phyloP scores from a whole-genome alignment of 2,329 filamentous ascomycete species.

The Colletotrichum tabaci region DNA sequence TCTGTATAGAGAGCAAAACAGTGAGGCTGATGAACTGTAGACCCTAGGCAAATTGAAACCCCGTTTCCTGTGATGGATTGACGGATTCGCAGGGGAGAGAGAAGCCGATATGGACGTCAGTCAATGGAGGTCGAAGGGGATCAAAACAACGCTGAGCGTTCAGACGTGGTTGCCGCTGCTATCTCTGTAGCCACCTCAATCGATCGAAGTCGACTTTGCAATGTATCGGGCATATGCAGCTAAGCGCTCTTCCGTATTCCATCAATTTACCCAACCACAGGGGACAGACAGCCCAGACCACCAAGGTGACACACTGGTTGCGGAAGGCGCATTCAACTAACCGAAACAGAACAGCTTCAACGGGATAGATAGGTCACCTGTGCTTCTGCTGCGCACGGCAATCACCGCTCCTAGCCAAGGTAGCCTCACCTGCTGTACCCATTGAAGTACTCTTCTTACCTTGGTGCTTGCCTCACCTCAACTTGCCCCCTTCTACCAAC shows the following conservation, averaged over 20 bases:
- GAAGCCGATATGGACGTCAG: slow-evolving; percentile 16
- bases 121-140: slow-evolving; percentile 13
- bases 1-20: slow-evolving; percentile 12
- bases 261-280: not conserved
- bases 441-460: too few relatives aligned
- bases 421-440: slow-evolving; percentile 17
- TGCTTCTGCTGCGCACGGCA: slow-evolving; percentile 27
- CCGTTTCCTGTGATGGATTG: slow-evolving; percentile 19
- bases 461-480: slow-evolving; percentile 6
- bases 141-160: slow-evolving; percentile 36
- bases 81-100: slow-evolving; percentile 9
- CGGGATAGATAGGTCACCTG: slow-evolving; percentile 2
- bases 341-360: slow-evolving; percentile 28
- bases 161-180: slow-evolving; percentile 28
- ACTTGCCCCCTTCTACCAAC: not conserved
- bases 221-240: slow-evolving; percentile 14
- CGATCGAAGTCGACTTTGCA: slow-evolving; percentile 3
- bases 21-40: slow-evolving; percentile 15
- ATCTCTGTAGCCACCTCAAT: slow-evolving; percentile 5
- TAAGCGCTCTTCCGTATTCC: not conserved
- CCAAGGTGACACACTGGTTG: slow-evolving; percentile 3
- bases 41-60: not conserved
- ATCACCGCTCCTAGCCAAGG: slow-evolving; percentile 35
- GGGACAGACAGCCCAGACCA: not conserved
- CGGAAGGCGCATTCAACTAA: slow-evolving; percentile 30